Evolutionary conservation across 805 yeast species (phyloP), one percentile per base, ranked within the genome.

Genomic region (Wickerhamiella brachini): DNA sequence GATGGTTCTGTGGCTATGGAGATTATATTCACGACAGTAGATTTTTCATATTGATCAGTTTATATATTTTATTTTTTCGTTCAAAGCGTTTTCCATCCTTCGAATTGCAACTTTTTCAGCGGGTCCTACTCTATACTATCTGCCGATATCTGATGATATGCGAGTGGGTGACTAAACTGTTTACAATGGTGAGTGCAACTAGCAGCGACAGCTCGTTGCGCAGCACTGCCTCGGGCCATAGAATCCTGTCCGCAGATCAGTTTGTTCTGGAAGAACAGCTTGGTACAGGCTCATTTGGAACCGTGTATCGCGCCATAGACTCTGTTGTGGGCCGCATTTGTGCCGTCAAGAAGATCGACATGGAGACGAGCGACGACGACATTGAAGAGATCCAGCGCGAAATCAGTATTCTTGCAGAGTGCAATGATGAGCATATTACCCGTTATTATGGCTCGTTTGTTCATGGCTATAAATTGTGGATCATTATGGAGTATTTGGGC

Each of bases 241-340:
- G 39, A 3, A 17, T 45, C 8, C 21, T 45, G n/a, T 4, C 39
- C 7, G 72, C 73, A 3, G 69, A 66, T 46, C 79, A 77, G 61
- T 78, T 76, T 57, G 68, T 66, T 46, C 62, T 78, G 12, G 62
- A 61, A 31, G 75, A 72, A 50, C 76, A 83, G 63, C 76, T 85
- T 3, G 93, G 93, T 3, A 68, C 82, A 51, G 93, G 93, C 1
- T 85, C 85, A 8, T 84, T 83, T 63, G 93, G 93, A 0, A 81
- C 78, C 2, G 93, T 84, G 1, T 84, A 78, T 64, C 67, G 78
- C 41, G 93, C 85, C 1, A 57, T 74, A 9, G 76, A 81, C 56
- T 68, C 68, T 47, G 54, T 59, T 3, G 57, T 71, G 47, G 51
- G 68, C 61, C 44, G 64, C 60, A 48, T 56, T 15, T 68, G 66